These are phyloP conservation scores for Dothideomycetes sp. DNA, from an alignment of 2,329 filamentous ascomycete species.

Conservation along the genomic window DNA sequence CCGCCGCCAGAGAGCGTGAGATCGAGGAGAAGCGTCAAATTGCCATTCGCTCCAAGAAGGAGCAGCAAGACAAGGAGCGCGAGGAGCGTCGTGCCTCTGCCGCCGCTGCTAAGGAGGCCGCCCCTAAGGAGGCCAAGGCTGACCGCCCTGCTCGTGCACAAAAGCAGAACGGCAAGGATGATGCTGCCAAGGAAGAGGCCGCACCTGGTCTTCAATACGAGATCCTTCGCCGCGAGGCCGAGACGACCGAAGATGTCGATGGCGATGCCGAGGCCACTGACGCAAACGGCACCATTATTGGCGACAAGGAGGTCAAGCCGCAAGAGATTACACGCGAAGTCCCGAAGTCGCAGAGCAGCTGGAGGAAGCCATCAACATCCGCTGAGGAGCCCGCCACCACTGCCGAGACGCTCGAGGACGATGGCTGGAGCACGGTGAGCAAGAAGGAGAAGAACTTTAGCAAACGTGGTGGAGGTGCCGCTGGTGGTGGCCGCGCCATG, in stretches of 20 bases:
- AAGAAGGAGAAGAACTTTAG: constrained; percentile 32
- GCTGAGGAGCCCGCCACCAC: constrained; percentile 26
- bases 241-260: constrained; percentile 24
- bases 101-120: constrained; percentile 41
- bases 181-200: constrained; percentile 22
- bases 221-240: constrained; percentile 39
- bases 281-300: constrained; percentile 39
- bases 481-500: constrained; percentile 17
- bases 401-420: constrained; percentile 37
- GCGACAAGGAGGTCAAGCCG: constrained; percentile 44
- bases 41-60: constrained; percentile 68
- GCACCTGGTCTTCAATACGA: constrained; percentile 38
- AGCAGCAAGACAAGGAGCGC: constrained; percentile 76
- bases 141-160: constrained; percentile 36
- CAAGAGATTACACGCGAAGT: constrained; percentile 42
- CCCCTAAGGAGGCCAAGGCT: constrained; percentile 16
- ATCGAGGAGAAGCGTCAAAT: constrained; percentile 79
- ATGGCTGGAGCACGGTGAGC: constrained; percentile 43
- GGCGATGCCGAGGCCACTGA: constrained; percentile 32
- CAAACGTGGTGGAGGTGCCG: constrained; percentile 6
- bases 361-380: constrained; percentile 24
- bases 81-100: constrained; percentile 51
- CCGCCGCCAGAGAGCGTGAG: constrained; percentile 74
- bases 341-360: constrained; percentile 22
- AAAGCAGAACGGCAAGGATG: constrained; percentile 28